Evolutionary conservation across 106 monocot genomes (phyloP), one percentile per base, ranked within the genome.

Genomic region (Dendrobium chrysotoxum): DNA sequence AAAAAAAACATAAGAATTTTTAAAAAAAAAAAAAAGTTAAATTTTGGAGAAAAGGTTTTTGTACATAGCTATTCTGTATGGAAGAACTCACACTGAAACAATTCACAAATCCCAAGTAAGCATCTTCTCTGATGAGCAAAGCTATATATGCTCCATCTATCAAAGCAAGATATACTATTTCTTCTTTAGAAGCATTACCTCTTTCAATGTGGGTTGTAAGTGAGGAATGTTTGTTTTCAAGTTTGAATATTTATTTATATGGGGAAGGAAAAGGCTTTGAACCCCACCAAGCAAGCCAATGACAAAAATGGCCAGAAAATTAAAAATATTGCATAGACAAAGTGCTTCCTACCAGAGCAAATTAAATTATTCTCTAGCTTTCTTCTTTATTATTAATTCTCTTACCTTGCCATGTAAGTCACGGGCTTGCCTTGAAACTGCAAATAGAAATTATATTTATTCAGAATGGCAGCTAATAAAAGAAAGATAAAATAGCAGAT

Each of bases 401-500:
- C 35, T 23, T 47, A 2, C 28, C 17, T 50, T 70, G 68, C 28
- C 80, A 72, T 72, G 9, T 21, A 54, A 57, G 81, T 81, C 81
- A 81, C 81, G 81, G 81, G 81, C 81, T 39, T 74, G 81, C 81
- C 81, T 81, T 81, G 55, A 81, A 44, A 81, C 40, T 57, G 47
- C 54, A 74, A 55, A 81, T 47, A 18, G 28, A 12, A 47, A 47
- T 46, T 28, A 76, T 35, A 39, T 74, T 74, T 28, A 31, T 70
- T 70, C 68, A 28, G 31, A 70, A 8, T 64, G 23, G 64, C 64
- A n/a, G 64, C n/a, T 64, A 25, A 64, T 64, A 7, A 12, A 64
- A 64, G 21, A 55, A 55, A 55, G 57, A 20, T n/a, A 18, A 55
- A 3, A 13, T 10, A 54, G 1, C 2, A 54, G 4, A 35, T 35